A percentile compares a stretch with the other conserved stretches of the same genome.
Conservation (phyloP, 2,329 filamentous ascomycete species). For the Aspergillus sp. region DNA sequence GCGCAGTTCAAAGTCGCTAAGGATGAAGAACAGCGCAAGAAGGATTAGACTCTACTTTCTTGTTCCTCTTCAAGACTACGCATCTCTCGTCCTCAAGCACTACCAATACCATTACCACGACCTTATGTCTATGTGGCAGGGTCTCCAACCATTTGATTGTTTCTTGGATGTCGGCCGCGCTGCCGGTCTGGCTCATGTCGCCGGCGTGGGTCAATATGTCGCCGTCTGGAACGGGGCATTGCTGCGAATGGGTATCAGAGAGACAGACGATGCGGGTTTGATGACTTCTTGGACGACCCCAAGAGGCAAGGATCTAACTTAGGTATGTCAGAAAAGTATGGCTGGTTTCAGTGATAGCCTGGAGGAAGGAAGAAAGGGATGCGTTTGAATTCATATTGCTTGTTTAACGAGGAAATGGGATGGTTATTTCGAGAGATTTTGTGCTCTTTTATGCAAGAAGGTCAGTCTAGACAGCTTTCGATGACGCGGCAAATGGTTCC, state of each 20-base stretch:
- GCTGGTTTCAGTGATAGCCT: neutral
- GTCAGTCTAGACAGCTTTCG: neutral
- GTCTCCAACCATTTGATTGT: too few species aligned
- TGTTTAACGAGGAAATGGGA: neutral
- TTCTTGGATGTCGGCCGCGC: conserved; percentile 52
- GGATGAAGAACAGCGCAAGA: neutral
- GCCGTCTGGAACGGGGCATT: conserved; percentile 27
- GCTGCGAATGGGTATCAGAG: conserved; percentile 32
- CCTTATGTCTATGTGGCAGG: neutral
- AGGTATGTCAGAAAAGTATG: neutral
- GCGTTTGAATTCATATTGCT: neutral
- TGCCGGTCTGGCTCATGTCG: conserved; percentile 60
- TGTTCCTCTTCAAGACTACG: neutral
- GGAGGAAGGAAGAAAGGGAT: neutral
- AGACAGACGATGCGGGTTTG: conserved; percentile 13
- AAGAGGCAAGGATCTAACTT: neutral
- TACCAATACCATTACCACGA: neutral
- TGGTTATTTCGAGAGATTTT: too few species aligned
- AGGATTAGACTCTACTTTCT: neutral
- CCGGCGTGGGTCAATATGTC: conserved; percentile 44
- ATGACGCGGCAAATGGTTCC: neutral
- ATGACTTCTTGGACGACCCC: neutral
- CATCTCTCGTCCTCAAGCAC: neutral
- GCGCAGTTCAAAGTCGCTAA: neutral
- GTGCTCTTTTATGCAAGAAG: too few species aligned